Evolutionary conservation across 768 basidiomycete species (phyloP), one percentile per base, ranked within the genome.

Genomic region (Rubroboletus satanas): DNA sequence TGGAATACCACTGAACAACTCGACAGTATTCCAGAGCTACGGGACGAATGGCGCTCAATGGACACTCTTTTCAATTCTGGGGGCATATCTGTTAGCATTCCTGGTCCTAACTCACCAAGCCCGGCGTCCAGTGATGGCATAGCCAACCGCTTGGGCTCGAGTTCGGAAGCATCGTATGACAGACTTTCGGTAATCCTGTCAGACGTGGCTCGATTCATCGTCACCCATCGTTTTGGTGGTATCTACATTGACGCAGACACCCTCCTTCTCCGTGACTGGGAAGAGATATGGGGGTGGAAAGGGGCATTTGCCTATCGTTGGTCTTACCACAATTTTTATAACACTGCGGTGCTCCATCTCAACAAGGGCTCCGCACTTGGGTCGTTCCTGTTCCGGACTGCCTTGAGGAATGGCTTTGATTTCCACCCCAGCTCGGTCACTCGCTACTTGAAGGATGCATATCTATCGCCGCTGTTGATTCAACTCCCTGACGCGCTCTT

Each of bases 1-100:
- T 98, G 95, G 95, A 97, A 98, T 68, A 96, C 95, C 12, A 97
- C 94, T 0, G 93, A 97, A 65, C 93, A 94, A 70, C 79, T 98
- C 17, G 93, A 97, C 65, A 87, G 85, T 9, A 77, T 94, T 1
- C 79, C 85, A 2, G 95, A 98, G 69, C 80, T 96, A 55, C 85
- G 85, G 67, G 83, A 93, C 55, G 92, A 93, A 60, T 97, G 95
- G 94, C 76, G 93, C 38, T 75, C 71, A 2, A 76, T 92, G 66
- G 81, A 82, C 21, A 83, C 79, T 21, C 75, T 96, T 49, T 96
- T 97, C 80, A 97, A 96, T 66, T 89, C 88, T 9, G 89, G 88
- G 8, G 91, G 91, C 9, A 81, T 84, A 52, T 81, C 90, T 61
- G 86, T 92, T 62, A 82, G 77, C 48, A 78, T 87, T 10, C 78